Evolutionary conservation across 768 basidiomycete genomes (phyloP).

Genomic region (Favolaschia claudopus): DNA sequence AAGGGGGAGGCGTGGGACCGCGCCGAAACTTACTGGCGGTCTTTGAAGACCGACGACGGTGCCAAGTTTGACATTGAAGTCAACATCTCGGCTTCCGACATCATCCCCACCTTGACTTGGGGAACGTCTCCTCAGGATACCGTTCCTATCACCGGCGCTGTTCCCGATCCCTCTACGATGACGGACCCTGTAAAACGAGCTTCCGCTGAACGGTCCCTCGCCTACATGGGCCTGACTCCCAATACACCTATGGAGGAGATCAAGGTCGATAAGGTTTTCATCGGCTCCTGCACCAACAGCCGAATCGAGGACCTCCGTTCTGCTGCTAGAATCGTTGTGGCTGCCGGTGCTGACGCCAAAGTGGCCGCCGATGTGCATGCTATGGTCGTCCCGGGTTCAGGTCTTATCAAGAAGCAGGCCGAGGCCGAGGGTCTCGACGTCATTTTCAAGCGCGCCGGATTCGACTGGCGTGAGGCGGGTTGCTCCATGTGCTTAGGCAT

Average conservation of each 20-base stretch:
- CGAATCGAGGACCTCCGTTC: slow-evolving; percentile 93
- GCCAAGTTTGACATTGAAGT: slow-evolving; percentile 88
- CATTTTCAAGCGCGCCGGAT: slow-evolving; percentile 89
- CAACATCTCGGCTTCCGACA: slow-evolving; percentile 82
- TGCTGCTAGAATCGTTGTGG: slow-evolving; percentile 79
- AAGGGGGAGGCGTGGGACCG: slow-evolving; percentile 86
- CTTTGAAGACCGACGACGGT: slow-evolving; percentile 79
- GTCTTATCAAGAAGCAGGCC: slow-evolving; percentile 88
- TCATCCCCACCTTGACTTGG: slow-evolving; percentile 92
- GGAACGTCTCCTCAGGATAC: slow-evolving; percentile 93
- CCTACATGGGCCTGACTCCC: slow-evolving; percentile 87
- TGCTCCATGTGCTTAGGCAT: slow-evolving; percentile 97
- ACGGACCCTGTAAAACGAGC: slow-evolving; percentile 69
- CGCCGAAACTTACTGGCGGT: slow-evolving; percentile 87
- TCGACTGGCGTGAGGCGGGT: slow-evolving; percentile 95
- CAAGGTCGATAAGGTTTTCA: slow-evolving; percentile 87
- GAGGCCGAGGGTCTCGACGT: slow-evolving; percentile 88
- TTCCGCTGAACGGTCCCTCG: slow-evolving; percentile 76
- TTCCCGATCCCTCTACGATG: slow-evolving; percentile 78
- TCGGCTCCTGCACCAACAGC: slow-evolving; percentile 94
- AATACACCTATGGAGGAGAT: slow-evolving; percentile 84
- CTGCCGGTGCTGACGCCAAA: slow-evolving; percentile 75
- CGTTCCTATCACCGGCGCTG: slow-evolving; percentile 79
- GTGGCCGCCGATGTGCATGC: slow-evolving; percentile 80
- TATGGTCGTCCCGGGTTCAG: slow-evolving; percentile 94